Evolutionary conservation across 2,329 filamentous ascomycete species (phyloP).

Genomic region (Exophiala calicioides): DNA sequence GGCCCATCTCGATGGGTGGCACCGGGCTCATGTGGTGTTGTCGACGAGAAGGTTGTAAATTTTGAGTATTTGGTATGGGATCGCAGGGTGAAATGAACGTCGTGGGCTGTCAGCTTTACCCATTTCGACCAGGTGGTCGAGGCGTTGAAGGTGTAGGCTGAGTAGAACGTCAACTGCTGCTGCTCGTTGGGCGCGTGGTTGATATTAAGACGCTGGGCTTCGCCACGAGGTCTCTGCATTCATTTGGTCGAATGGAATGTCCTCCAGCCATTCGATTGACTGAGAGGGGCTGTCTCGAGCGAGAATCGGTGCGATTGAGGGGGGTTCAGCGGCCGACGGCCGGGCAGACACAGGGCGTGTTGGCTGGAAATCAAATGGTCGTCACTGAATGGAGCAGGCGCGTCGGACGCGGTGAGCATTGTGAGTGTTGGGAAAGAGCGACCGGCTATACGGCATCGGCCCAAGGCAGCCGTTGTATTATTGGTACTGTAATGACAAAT

Average conservation of each 20-base stretch:
- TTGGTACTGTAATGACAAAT: no score
- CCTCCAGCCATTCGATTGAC: background rate
- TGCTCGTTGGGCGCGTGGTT: background rate
- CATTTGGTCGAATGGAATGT: slow-evolving; percentile 1
- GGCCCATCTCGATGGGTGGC: background rate
- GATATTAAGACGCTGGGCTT: background rate
- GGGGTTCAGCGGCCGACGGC: no score
- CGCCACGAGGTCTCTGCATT: slow-evolving; percentile 1
- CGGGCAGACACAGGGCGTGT: no score
- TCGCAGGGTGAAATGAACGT: slow-evolving; percentile 48
- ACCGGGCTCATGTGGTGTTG: background rate
- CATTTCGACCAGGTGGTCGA: slow-evolving; percentile 64
- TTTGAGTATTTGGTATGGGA: slow-evolving; percentile 19
- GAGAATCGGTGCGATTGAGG: background rate
- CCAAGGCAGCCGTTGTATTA: no score
- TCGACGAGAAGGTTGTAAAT: slow-evolving; percentile 8
- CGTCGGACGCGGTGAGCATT: no score
- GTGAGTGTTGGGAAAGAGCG: no score
- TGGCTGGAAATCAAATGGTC: no score
- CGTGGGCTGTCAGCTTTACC: slow-evolving; percentile 61
- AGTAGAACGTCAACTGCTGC: slow-evolving; percentile 49
- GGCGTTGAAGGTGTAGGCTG: slow-evolving; percentile 59
- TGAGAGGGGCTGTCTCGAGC: background rate
- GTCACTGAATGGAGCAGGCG: no score
- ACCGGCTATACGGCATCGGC: no score